phyloP scores from a whole-genome alignment of 2,329 filamentous ascomycete genomes.

The Aureobasidium sp. region DNA sequence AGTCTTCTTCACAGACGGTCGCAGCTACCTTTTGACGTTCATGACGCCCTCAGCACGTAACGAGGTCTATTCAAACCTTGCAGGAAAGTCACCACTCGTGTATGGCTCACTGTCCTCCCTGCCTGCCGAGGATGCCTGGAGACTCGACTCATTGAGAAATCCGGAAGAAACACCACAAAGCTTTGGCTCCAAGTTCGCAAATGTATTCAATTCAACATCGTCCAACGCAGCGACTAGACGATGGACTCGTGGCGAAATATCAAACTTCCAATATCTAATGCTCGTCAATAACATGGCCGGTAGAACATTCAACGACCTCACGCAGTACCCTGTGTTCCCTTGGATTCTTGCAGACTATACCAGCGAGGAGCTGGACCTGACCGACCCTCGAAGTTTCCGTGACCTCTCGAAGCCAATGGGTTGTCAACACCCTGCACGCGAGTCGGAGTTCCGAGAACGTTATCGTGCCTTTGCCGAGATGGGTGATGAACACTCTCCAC shows the following conservation, averaged over 20 bases:
- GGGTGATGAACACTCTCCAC: slow-evolving; percentile 62
- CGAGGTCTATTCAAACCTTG: slow-evolving; percentile 68
- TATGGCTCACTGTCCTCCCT: slow-evolving; percentile 44
- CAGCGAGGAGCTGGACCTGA: slow-evolving; percentile 82
- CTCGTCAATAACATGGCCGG: slow-evolving; percentile 96
- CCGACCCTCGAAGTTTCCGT: slow-evolving; percentile 74
- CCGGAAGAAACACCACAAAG: slow-evolving; percentile 54
- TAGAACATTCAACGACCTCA: slow-evolving; percentile 96
- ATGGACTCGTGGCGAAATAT: slow-evolving; percentile 92
- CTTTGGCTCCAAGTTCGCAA: slow-evolving; percentile 82
- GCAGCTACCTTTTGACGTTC: slow-evolving; percentile 86
- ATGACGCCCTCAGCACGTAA: slow-evolving; percentile 67
- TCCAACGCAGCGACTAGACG: slow-evolving; percentile 78
- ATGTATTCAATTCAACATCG: slow-evolving; percentile 75
- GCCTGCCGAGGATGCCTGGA: slow-evolving; percentile 79
- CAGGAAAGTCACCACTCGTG: slow-evolving; percentile 71
- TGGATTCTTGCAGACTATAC: slow-evolving; percentile 97
- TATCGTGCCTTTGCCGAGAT: slow-evolving; percentile 88
- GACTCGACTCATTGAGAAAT: slow-evolving; percentile 73
- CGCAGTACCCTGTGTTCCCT: slow-evolving; percentile 95
- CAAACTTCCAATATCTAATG: slow-evolving; percentile 99
- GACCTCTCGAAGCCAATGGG: slow-evolving; percentile 96
- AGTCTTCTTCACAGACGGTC: slow-evolving; percentile 92
- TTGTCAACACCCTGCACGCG: slow-evolving; percentile 68
- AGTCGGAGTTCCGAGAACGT: slow-evolving; percentile 70